Evolutionary conservation across 345 rosid genomes (phyloP).

Genomic region (Aethionema arabicum): DNA sequence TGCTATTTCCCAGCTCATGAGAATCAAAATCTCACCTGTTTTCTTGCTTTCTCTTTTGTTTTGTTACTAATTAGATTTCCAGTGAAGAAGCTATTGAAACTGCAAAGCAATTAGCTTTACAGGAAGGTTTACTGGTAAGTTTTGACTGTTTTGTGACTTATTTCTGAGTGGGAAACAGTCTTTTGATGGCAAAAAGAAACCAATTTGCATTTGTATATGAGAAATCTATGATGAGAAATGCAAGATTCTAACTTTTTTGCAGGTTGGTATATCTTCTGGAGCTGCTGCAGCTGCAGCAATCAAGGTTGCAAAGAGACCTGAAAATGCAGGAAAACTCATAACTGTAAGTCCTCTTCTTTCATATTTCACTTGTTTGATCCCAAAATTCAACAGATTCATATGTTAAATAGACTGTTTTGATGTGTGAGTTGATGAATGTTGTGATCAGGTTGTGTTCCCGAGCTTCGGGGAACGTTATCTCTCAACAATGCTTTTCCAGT

Average conservation of each 20-base stretch:
- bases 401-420: background rate
- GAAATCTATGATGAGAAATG: background rate
- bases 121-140: constrained; percentile 96
- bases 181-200: background rate
- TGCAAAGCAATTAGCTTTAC: constrained; percentile 93
- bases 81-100: constrained; percentile 93
- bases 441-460: constrained; percentile 82
- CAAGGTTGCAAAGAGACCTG: constrained; percentile 83
- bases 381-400: background rate
- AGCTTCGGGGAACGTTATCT: constrained; percentile 96
- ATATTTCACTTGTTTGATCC: background rate
- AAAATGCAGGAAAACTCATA: constrained; percentile 88
- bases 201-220: constrained; percentile 4
- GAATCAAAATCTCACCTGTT: constrained; percentile 9
- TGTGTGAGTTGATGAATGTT: constrained; percentile 18
- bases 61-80: constrained; percentile 56
- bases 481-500: constrained; percentile 82
- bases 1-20: constrained; percentile 8
- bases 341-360: constrained; percentile 52
- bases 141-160: background rate
- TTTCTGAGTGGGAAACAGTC: background rate
- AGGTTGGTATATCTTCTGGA: constrained; percentile 99
- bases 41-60: constrained; percentile 5
- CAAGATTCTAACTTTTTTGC: constrained; percentile 20
- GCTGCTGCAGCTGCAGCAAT: constrained; percentile 96